Evolutionary conservation across 139 green algal species (phyloP), one percentile per base, ranked within the genome.

Genomic region (Micractinium sp.): DNA sequence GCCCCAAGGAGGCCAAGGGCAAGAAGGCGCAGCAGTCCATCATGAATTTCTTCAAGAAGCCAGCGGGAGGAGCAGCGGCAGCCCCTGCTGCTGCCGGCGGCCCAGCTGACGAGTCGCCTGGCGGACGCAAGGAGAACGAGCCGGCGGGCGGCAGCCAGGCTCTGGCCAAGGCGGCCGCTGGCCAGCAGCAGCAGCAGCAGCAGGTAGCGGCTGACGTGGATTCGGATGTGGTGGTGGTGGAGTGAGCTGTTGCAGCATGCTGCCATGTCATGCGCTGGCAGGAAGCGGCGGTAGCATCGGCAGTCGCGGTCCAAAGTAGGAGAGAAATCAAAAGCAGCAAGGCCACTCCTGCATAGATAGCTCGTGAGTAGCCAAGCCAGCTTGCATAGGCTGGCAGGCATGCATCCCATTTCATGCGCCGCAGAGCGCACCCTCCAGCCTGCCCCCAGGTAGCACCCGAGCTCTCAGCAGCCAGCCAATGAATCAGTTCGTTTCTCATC

Each of bases 111-210:
- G 81, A 86, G 2, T 86, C 81, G 0, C 81, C 81, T n/a, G 61
- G 56, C 14, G 74, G 33, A 1, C n/a, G 38, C 81, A 86, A 86
- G 56, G 81, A 86, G 56, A 86, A 86, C 81, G n/a, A 85, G 29
- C 53, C 22, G 53, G 41, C 25, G 7, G 47, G 29, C 31, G 53
- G 80, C 13, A 38, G 71, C 71, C 47, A 9, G 47, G 47, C 7
- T 5, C 47, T 9, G 47, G 7, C 7, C 47, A 77, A 77, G 71
- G 71, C 67, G 67, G 67, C 67, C 25, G 67, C 71, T 56, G 47
- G 7, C 47, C 47, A 56, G 47, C 47, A 56, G 47, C 47, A 56
- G 47, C 47, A 56, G 47, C 47, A 56, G 71, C 71, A 38, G 71
- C n/a, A n/a, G n/a, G n/a, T n/a, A n/a, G 71, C 33, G 31, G 29